Evolutionary conservation across 2,329 filamentous ascomycete genomes (phyloP).

Genomic region (Tolypocladium inflatum): DNA sequence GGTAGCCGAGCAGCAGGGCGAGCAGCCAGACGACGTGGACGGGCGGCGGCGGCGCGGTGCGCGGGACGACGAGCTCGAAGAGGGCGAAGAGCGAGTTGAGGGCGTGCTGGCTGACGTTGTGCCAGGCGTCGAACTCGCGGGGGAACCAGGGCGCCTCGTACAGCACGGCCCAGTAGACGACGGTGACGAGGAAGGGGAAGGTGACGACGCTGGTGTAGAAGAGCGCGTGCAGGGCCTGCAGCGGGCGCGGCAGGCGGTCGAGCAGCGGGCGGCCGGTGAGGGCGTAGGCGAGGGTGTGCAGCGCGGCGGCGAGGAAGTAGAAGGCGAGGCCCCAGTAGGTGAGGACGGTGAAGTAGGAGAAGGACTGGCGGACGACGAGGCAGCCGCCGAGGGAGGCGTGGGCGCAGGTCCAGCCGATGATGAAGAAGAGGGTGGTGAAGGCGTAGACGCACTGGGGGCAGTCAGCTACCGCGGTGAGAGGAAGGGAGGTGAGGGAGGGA

Average conservation of each 20-base stretch:
- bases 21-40: slow-evolving; percentile 60
- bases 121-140: slow-evolving; percentile 45
- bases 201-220: slow-evolving; percentile 54
- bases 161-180: slow-evolving; percentile 61
- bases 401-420: slow-evolving; percentile 56
- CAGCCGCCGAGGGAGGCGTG: slow-evolving; percentile 34
- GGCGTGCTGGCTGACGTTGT: slow-evolving; percentile 63
- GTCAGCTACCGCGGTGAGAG: neutral
- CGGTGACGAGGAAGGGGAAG: slow-evolving; percentile 59
- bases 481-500: too few relatives aligned
- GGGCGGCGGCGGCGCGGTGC: slow-evolving; percentile 50
- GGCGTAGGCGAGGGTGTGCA: slow-evolving; percentile 63
- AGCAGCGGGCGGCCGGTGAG: slow-evolving; percentile 43
- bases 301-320: slow-evolving; percentile 60
- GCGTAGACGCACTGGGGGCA: slow-evolving; percentile 49
- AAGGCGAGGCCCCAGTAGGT: slow-evolving; percentile 78
- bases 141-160: slow-evolving; percentile 43
- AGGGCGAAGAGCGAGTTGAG: slow-evolving; percentile 66
- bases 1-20: slow-evolving; percentile 62
- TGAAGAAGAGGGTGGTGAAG: slow-evolving; percentile 59
- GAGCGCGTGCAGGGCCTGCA: slow-evolving; percentile 56
- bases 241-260: slow-evolving; percentile 46
- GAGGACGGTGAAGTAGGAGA: slow-evolving; percentile 76
- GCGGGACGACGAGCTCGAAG: slow-evolving; percentile 63
- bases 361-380: slow-evolving; percentile 40